phyloP scores from a whole-genome alignment of 1,284 basidiomycete species.

The Tilletiopsis washingtonensis region DNA sequence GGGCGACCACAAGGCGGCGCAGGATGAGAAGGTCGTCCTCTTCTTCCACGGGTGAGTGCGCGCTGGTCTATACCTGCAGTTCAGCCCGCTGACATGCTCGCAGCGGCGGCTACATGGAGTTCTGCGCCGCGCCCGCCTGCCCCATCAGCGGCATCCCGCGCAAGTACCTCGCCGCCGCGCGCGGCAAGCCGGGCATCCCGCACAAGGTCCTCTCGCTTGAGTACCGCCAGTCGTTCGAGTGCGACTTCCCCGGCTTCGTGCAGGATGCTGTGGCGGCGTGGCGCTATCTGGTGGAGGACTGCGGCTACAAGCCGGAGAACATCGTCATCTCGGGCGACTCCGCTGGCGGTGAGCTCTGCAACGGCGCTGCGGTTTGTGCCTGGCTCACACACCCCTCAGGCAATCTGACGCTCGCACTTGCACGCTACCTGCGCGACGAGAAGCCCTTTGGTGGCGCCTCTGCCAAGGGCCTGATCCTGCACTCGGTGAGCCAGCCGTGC shows the following conservation, averaged over 20 bases:
- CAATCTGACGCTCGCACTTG: conserved; percentile 1
- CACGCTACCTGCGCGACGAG: conserved; percentile 3
- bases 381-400: not conserved
- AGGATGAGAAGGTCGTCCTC: conserved; percentile 2
- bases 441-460: conserved; percentile 1
- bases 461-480: conserved; percentile 1
- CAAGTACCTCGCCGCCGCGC: not conserved
- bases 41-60: not conserved
- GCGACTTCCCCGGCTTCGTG: conserved; percentile 4
- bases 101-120: conserved; percentile 5
- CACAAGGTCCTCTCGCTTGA: not conserved
- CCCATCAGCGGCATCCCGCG: not conserved
- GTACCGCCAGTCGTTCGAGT: conserved; percentile 1
- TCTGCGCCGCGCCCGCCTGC: not conserved
- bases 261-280: conserved; percentile 39
- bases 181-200: not conserved
- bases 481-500: not conserved
- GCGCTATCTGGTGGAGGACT: conserved; percentile 29
- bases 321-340: conserved; percentile 62
- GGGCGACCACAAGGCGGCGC: not conserved
- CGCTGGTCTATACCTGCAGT: not conserved
- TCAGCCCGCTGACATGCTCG: not conserved
- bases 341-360: conserved; percentile 58
- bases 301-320: conserved; percentile 49
- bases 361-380: conserved; percentile 49